Percentiles rank a stretch among this genome's conserved stretches.
Evolutionary conservation across 2,329 filamentous ascomycete species (phyloP).

Genomic region (Malbranchea zuffiana): DNA sequence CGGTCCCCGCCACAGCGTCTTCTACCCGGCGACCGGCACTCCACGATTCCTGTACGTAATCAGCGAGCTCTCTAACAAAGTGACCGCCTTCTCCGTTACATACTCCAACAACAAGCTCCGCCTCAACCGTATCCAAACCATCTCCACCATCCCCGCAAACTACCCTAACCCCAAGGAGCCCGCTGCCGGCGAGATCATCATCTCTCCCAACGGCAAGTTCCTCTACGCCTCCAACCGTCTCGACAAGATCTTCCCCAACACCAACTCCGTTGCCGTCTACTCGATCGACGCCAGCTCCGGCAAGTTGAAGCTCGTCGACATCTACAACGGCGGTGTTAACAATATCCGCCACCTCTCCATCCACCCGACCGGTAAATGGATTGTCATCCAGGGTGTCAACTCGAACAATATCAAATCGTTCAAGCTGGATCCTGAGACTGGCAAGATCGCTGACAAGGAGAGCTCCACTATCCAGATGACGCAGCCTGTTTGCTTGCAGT

Average conservation of each 20-base stretch:
- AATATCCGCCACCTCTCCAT: constrained; percentile 48
- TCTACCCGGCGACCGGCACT: constrained; percentile 33
- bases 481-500: constrained; percentile 12
- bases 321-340: constrained; percentile 24
- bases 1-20: constrained; percentile 51
- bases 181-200: constrained; percentile 46
- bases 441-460: constrained; percentile 39
- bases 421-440: constrained; percentile 46
- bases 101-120: constrained; percentile 24
- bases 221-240: constrained; percentile 58
- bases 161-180: constrained; percentile 35
- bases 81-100: constrained; percentile 35
- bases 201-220: constrained; percentile 41
- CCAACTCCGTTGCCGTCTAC: constrained; percentile 56
- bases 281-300: constrained; percentile 37
- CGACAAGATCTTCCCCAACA: constrained; percentile 43
- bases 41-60: constrained; percentile 40
- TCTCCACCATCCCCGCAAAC: constrained; percentile 39
- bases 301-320: constrained; percentile 10
- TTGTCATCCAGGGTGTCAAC: constrained; percentile 52
- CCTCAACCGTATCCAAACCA: constrained; percentile 25
- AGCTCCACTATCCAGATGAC: constrained; percentile 6
- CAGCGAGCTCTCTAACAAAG: constrained; percentile 44
- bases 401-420: constrained; percentile 50
- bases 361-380: constrained; percentile 48